phyloP scores from a whole-genome alignment of 257 asterid species.

The Vinca minor region DNA sequence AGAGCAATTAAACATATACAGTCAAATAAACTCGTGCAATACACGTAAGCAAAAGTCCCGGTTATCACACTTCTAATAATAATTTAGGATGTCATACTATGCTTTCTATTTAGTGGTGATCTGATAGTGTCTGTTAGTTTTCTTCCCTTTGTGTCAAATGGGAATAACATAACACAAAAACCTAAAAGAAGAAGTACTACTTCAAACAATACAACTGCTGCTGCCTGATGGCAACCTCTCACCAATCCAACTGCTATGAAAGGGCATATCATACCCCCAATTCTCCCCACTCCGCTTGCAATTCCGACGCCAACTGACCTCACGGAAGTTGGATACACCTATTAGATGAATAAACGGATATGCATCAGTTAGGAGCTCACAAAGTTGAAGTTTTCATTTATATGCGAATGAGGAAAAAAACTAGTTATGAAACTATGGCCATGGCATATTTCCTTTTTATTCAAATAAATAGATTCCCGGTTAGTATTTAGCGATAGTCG shows the following conservation, averaged over 20 bases:
- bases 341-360: too few relatives aligned
- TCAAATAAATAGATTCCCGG: too few relatives aligned
- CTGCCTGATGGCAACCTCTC: constrained; percentile 52
- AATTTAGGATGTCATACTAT: too few relatives aligned
- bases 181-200: constrained; percentile 40
- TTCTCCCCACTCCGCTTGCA: constrained; percentile 59
- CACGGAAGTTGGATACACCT: constrained; percentile 72
- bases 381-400: not conserved
- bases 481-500: too few relatives aligned
- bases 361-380: not conserved
- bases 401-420: too few relatives aligned
- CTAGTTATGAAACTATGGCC: not conserved
- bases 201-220: constrained; percentile 51
- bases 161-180: constrained; percentile 43
- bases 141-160: constrained; percentile 55
- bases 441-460: too few relatives aligned
- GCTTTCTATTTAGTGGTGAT: not conserved
- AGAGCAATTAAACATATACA: too few relatives aligned
- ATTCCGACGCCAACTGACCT: constrained; percentile 66
- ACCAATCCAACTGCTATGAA: constrained; percentile 66
- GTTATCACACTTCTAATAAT: too few relatives aligned
- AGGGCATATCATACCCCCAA: constrained; percentile 74
- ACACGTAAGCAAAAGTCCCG: too few relatives aligned
- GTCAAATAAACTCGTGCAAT: too few relatives aligned
- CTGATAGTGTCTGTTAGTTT: constrained; percentile 28